phyloP scores from a whole-genome alignment of 176 grass and related monocot species.

The Stipa capillata region DNA sequence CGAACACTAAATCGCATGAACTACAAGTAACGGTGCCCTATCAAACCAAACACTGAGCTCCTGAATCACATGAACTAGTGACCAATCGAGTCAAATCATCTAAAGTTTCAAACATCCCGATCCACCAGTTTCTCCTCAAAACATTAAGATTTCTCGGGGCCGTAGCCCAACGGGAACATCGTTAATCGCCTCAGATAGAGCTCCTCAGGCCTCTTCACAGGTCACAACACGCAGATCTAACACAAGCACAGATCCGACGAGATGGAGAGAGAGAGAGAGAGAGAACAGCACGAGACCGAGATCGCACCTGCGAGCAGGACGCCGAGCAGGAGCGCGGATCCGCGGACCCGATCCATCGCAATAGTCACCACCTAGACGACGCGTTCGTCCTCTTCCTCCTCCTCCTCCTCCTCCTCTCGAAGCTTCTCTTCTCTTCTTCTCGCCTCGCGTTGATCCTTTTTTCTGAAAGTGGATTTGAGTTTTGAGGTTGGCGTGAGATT shows the following conservation, averaged over 20 bases:
- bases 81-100: neutral
- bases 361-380: neutral
- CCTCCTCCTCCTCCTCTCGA: neutral
- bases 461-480: neutral
- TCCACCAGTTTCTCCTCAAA: too few relatives aligned
- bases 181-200: neutral
- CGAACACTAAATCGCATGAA: too few relatives aligned
- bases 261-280: neutral
- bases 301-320: conserved; percentile 54
- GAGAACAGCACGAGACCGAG: neutral
- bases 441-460: neutral
- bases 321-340: conserved; percentile 48
- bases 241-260: conserved; percentile 3
- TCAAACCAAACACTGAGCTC: neutral
- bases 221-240: neutral
- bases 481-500: neutral
- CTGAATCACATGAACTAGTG: neutral
- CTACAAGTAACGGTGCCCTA: too few relatives aligned
- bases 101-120: too few relatives aligned
- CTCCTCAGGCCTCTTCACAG: too few relatives aligned
- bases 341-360: conserved; percentile 54
- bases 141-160: neutral
- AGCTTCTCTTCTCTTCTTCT: neutral
- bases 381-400: neutral
- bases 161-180: neutral